Base-by-base conservation (phyloP, 2,329 filamentous ascomycete species). In the Epichloe aotearoae region DNA sequence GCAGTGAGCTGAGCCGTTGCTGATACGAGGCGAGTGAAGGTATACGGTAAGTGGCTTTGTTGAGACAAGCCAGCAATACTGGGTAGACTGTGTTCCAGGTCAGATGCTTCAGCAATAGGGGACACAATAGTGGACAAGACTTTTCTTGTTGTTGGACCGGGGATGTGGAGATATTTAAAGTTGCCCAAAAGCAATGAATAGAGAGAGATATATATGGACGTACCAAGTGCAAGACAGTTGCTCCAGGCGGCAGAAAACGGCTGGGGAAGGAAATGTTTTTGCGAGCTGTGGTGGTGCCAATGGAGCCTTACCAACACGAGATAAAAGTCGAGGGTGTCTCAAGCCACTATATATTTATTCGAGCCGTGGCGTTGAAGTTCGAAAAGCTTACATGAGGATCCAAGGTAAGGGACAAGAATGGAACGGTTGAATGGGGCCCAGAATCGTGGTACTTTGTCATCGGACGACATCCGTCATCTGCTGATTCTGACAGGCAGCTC, bases 301-400 rank as follows among this genome's bases (percentile, higher is more conserved):
- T 48, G 46, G 20, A 48, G n/a, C 46, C 46, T 47, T 17, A 30
- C 36, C 46, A 40, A 30, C 37, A 47, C 20, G 46, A 30, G 46
- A 40, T 7, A 40, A 14, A 33, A 42, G 17, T 43, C 38, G 47
- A 43, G 26, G n/a, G 20, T 52, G 50, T 49, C 46, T 46, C 50
- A 52, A 49, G 50, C 50, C 46, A 49, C 50, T 52, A 52, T 52
- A 49, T 49, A 52, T 46, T 17, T 52, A 30, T 40, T 36, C 26
- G 41, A 45, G 41, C 46, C 46, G 20, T 49, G 46, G 26, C 46
- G 46, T 48, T 14, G 1, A 14, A 7, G 23, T 34, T 17, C 11
- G 17, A n/a, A 17, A 49, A 40, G 47, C 47, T 40, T 36, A 47
- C 20, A 12, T 6, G 14, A 20, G 39, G 11, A 23, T 37, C 26